Percentiles rank a stretch among this genome's conserved stretches.
phyloP scores from a whole-genome alignment of 2,329 filamentous ascomycete genomes.

The Fusarium denticulatum region DNA sequence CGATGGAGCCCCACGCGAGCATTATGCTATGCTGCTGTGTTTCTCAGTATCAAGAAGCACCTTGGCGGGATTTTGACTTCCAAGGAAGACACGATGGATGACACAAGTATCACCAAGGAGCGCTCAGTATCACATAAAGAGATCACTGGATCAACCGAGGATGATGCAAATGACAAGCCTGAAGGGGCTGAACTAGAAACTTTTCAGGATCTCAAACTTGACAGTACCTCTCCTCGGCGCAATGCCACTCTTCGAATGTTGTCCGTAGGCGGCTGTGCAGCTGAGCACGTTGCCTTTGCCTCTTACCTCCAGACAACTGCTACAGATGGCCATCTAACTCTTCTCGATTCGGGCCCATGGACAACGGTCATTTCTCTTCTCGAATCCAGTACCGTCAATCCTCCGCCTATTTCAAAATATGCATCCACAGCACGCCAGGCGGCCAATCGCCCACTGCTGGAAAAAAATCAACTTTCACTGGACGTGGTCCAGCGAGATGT shows the following conservation, averaged over 20 bases:
- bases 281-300: constrained; percentile 68
- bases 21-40: constrained; percentile 77
- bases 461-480: constrained; percentile 50
- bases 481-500: constrained; percentile 61
- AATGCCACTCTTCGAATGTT: constrained; percentile 52
- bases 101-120: constrained; percentile 4
- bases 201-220: constrained; percentile 3
- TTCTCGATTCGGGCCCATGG: constrained; percentile 90
- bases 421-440: constrained; percentile 59
- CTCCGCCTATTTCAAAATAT: constrained; percentile 62
- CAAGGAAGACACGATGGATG: background rate
- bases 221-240: background rate
- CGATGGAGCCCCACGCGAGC: constrained; percentile 91
- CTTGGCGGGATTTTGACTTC: constrained; percentile 43
- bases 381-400: constrained; percentile 62
- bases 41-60: constrained; percentile 52
- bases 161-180: background rate
- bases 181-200: background rate
- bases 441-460: constrained; percentile 57
- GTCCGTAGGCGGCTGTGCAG: constrained; percentile 66
- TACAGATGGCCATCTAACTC: constrained; percentile 58
- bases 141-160: background rate
- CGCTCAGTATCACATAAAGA: background rate
- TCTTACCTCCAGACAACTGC: constrained; percentile 51
- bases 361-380: constrained; percentile 68